Conservation (phyloP, 495 filamentous ascomycete genomes). For the Penicillium pancosmium region DNA sequence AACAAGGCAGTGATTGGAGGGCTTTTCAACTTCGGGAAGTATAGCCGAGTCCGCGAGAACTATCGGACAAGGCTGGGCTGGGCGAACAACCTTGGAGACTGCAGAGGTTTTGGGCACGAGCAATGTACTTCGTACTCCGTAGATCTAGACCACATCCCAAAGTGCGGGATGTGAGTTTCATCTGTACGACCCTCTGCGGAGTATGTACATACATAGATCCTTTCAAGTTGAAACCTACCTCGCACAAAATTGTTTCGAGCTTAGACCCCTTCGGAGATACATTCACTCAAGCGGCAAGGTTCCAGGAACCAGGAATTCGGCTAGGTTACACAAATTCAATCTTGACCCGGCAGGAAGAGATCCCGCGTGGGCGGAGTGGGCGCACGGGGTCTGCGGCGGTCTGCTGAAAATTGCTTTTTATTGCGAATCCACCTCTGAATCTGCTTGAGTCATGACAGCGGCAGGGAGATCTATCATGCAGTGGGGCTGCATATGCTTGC, state of each 20-base stretch:
- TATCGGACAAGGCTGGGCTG: not conserved
- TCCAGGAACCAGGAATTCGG: slow-evolving; percentile 8
- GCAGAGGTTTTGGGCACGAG: not conserved
- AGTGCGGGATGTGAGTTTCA: not conserved
- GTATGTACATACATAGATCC: not conserved
- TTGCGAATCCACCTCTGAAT: no score
- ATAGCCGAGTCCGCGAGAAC: no score
- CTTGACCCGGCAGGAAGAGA: slow-evolving; percentile 1
- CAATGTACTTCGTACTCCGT: not conserved
- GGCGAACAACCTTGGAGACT: not conserved
- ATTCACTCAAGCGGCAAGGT: not conserved
- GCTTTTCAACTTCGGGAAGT: no score
- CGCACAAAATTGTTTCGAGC: not conserved
- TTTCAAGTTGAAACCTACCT: not conserved
- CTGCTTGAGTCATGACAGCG: no score
- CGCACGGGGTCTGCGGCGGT: slow-evolving; percentile 8
- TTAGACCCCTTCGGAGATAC: not conserved
- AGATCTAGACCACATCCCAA: not conserved
- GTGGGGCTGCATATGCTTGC: no score
- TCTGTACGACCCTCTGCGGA: not conserved
- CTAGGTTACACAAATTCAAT: slow-evolving; percentile 9
- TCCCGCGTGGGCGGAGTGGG: slow-evolving; percentile 10
- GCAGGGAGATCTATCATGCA: no score
- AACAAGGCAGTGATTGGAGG: no score
- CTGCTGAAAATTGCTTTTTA: not conserved